These are phyloP conservation scores for Trametes punicea DNA, from an alignment of 768 basidiomycete genomes.

Conservation along the genomic window DNA sequence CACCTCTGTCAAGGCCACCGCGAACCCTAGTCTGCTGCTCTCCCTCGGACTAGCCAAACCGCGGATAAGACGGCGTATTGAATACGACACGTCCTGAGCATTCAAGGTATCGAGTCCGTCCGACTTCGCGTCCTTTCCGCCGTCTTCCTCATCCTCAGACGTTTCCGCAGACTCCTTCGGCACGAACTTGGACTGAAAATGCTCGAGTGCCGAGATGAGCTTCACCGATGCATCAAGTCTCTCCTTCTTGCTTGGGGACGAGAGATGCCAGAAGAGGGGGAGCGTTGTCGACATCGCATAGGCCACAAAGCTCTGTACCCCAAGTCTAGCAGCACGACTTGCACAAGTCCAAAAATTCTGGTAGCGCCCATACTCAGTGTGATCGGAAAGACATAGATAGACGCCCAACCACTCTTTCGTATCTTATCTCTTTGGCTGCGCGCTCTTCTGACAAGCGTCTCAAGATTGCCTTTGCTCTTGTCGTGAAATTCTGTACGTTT, in stretches of 20 bases:
- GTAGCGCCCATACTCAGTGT: not conserved
- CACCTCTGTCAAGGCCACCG: constrained; percentile 94
- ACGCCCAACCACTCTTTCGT: not conserved
- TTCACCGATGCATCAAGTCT: constrained; percentile 84
- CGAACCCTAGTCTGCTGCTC: constrained; percentile 91
- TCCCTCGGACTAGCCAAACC: constrained; percentile 92
- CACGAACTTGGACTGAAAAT: constrained; percentile 71
- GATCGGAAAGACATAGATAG: constrained; percentile 13
- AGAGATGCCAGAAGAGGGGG: constrained; percentile 92
- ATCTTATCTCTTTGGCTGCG: constrained; percentile 1
- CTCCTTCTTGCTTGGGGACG: constrained; percentile 74
- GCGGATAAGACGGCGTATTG: constrained; percentile 79
- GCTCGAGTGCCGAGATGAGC: constrained; percentile 75
- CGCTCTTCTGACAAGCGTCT: no score
- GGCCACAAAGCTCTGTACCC: not conserved
- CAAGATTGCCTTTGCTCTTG: not conserved
- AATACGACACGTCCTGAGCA: constrained; percentile 90
- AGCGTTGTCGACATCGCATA: constrained; percentile 76
- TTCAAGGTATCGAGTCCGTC: constrained; percentile 65
- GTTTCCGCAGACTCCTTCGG: constrained; percentile 39
- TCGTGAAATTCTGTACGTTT: not conserved
- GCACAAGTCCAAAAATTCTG: constrained; percentile 14
- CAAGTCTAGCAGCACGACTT: not conserved
- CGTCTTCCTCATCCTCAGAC: constrained; percentile 41
- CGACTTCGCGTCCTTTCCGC: constrained; percentile 38